Base-by-base conservation (phyloP, 2,329 filamentous ascomycete genomes). In the Alternaria longipes region DNA sequence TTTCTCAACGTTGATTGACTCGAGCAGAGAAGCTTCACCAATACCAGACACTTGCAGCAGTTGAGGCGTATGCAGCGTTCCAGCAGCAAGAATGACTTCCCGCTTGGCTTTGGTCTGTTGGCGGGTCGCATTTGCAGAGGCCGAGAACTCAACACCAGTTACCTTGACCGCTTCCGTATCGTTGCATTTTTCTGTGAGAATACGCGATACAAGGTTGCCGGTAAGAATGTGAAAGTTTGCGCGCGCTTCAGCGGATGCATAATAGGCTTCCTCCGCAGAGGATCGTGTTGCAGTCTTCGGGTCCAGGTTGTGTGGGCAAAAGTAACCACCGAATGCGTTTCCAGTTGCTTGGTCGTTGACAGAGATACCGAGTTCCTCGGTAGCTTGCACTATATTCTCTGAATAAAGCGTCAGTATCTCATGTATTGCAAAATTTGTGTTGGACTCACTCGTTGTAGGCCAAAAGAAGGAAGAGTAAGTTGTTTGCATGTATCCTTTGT, bases 41-140 rank as follows among this genome's bases (percentile, higher is more conserved):
- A 75, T 71, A 8, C 72, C 72, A 28, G 70, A 73, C 1, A 72
- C 60, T 32, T 74, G 72, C 11, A 75, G 62, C 1, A 75, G 46
- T 51, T 75, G 71, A 8, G 72, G 71, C 1, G 70, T 70, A 50
- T 72, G 70, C 8, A 75, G 30, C 22, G 69, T 12, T 20, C 72
- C 72, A 50, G 72, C 72, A 16, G 72, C 66, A 14, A 74, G 38
- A 18, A 75, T 67, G 14, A 63, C 70, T 41, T 75, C 72, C 46
- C 62, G 56, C 45, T 59, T 71, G 14, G 66, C 71, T n/a, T 59
- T 66, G 5, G 69, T 59, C 4, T 56, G 60, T 30, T 65, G 59
- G 14, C 54, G 45, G 28, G 49, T 44, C 5, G 60, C 65, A 24
- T 54, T 40, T 32, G 54, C 54, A 3, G 70, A 71, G 42, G 58